A percentile compares a stretch with the other conserved stretches of the same genome.
These are phyloP conservation scores for Platismatia glauca DNA, from an alignment of 495 filamentous ascomycete genomes.

Conservation along the genomic window DNA sequence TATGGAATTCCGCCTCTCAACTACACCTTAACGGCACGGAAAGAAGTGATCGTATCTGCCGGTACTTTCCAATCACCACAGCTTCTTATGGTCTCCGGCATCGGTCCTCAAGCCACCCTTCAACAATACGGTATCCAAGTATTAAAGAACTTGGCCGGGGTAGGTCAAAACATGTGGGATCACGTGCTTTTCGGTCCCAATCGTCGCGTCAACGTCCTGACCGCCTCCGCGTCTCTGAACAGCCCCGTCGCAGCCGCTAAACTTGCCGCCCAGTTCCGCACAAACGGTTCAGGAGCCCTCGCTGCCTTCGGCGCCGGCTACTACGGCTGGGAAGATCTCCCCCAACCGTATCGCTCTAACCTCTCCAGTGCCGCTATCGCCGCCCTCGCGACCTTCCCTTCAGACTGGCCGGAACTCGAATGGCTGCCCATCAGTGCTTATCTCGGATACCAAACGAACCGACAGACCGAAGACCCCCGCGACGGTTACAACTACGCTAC, in stretches of 20 bases:
- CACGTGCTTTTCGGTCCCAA: slow-evolving; percentile 30
- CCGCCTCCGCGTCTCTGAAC: slow-evolving; percentile 20
- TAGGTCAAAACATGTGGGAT: slow-evolving; percentile 39
- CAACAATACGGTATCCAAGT: slow-evolving; percentile 33
- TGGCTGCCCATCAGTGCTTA: slow-evolving; percentile 28
- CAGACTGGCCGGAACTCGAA: slow-evolving; percentile 46
- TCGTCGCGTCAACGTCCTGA: slow-evolving; percentile 34
- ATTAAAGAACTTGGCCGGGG: slow-evolving; percentile 34
- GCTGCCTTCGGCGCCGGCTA: slow-evolving; percentile 23
- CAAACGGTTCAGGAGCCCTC: slow-evolving; percentile 21
- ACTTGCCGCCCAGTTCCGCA: slow-evolving; percentile 13
- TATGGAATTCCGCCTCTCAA: slow-evolving; percentile 16
- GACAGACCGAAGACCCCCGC: slow-evolving; percentile 15
- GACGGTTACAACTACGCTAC: slow-evolving; percentile 36
- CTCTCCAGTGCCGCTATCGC: slow-evolving; percentile 12
- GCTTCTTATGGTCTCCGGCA: slow-evolving; percentile 44
- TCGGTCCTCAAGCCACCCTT: slow-evolving; percentile 35
- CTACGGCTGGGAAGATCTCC: slow-evolving; percentile 33
- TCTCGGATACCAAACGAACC: slow-evolving; percentile 19
- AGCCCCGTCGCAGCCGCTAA: slow-evolving; percentile 9
- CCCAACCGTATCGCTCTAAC: slow-evolving; percentile 21
- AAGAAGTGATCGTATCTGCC: slow-evolving; percentile 41
- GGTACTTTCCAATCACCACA: slow-evolving; percentile 44
- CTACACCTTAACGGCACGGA: slow-evolving; percentile 19
- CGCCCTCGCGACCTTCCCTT: slow-evolving; percentile 28